phyloP scores from a whole-genome alignment of 192 early-diverging fungal genomes.

The Haplosporangium gracile region DNA sequence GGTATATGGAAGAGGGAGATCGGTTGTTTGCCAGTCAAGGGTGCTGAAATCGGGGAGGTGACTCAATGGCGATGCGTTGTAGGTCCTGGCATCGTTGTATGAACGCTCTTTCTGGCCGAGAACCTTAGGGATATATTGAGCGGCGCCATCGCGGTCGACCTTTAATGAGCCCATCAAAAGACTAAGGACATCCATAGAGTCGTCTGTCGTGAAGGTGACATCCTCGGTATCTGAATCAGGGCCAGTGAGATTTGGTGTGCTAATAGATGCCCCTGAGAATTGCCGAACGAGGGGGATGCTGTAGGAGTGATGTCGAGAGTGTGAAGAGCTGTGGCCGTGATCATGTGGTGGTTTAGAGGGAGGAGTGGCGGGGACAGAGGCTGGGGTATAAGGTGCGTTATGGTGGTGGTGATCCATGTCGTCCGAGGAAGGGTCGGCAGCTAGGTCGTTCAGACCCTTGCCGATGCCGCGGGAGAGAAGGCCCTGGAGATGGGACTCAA shows the following conservation, averaged over 20 bases:
- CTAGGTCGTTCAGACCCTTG: slow-evolving; percentile 7
- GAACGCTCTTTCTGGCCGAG: slow-evolving; percentile 45
- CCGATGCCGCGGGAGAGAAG: slow-evolving; percentile 49
- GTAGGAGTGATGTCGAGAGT: slow-evolving; percentile 10
- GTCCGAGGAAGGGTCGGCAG: slow-evolving; percentile 3
- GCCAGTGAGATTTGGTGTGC: slow-evolving; percentile 21
- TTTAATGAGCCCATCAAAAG: slow-evolving; percentile 44
- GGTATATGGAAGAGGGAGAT: slow-evolving; percentile 39
- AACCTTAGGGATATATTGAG: slow-evolving; percentile 36
- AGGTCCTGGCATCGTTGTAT: slow-evolving; percentile 38
- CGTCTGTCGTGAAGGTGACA: slow-evolving; percentile 12
- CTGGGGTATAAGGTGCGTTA: slow-evolving; percentile 44
- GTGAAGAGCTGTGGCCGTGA: not conserved
- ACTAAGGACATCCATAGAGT: slow-evolving; percentile 42
- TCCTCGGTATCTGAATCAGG: slow-evolving; percentile 34
- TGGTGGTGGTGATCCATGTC: slow-evolving; percentile 7
- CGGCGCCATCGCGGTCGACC: slow-evolving; percentile 42
- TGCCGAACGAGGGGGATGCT: slow-evolving; percentile 17
- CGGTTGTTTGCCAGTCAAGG: slow-evolving; percentile 38
- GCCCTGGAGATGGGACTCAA: slow-evolving; percentile 52
- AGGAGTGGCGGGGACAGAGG: slow-evolving; percentile 46
- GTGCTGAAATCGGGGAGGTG: slow-evolving; percentile 25
- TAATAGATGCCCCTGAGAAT: slow-evolving; percentile 34
- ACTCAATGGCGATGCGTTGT: slow-evolving; percentile 20
- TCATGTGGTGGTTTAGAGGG: slow-evolving; percentile 30